Conservation (phyloP, 371 early-diverging fungal species). For the Dichotomocladium elegans region DNA sequence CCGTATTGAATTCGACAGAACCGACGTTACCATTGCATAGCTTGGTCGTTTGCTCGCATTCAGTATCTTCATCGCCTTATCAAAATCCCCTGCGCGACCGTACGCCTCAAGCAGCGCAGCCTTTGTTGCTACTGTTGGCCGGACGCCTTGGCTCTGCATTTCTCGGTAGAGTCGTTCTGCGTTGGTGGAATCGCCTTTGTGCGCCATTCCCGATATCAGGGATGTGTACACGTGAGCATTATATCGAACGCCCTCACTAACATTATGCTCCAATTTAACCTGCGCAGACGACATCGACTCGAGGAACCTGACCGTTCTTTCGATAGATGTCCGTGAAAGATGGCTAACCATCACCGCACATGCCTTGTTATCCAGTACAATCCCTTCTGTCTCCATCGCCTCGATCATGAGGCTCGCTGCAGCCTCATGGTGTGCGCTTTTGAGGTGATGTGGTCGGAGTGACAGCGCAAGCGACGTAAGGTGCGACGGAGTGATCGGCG, state of each 20-base stretch:
- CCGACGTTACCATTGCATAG: constrained; percentile 23
- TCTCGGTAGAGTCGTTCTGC: constrained; percentile 32
- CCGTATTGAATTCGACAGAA: constrained; percentile 31
- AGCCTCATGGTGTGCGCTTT: constrained; percentile 1
- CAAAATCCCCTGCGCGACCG: constrained; percentile 32
- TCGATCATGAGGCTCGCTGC: constrained; percentile 17
- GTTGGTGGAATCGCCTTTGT: constrained; percentile 21
- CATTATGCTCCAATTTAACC: too few relatives aligned
- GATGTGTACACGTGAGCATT: constrained; percentile 42
- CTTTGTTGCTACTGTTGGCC: constrained; percentile 28
- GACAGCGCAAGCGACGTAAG: constrained; percentile 34
- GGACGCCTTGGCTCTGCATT: constrained; percentile 25
- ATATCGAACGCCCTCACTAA: constrained; percentile 4
- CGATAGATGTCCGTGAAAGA: constrained; percentile 13
- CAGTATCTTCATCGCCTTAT: constrained; percentile 10
- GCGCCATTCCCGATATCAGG: constrained; percentile 33
- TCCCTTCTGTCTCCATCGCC: constrained; percentile 14
- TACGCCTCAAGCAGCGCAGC: constrained; percentile 35
- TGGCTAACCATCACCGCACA: constrained; percentile 22
- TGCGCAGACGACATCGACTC: constrained; percentile 16
- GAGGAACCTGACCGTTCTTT: constrained; percentile 22
- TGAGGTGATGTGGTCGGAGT: not conserved
- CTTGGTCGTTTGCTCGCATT: constrained; percentile 9
- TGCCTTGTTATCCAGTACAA: constrained; percentile 18
- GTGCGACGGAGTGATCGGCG: constrained; percentile 13